phyloP scores from a whole-genome alignment of 768 basidiomycete genomes.

The Myochromella boudieri region DNA sequence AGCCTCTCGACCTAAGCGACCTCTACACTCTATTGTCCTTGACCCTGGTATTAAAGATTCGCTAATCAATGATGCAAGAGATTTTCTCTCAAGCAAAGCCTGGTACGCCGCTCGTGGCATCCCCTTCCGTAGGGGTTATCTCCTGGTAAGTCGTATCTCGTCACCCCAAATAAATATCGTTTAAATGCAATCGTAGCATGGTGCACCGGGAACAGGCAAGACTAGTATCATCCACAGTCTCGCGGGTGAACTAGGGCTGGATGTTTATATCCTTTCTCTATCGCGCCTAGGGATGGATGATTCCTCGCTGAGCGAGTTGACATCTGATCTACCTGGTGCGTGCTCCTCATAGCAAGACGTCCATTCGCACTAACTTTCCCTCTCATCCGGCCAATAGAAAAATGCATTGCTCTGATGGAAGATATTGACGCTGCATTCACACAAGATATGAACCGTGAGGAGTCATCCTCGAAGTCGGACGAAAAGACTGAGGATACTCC shows the following conservation, averaged over 20 bases:
- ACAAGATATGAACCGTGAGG: slow-evolving; percentile 26
- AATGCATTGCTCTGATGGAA: slow-evolving; percentile 67
- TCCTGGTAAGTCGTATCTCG: slow-evolving; percentile 33
- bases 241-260: slow-evolving; percentile 73
- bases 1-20: slow-evolving; percentile 53
- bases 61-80: slow-evolving; percentile 57
- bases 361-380: no score
- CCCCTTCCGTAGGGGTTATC: slow-evolving; percentile 67
- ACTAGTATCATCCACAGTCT: slow-evolving; percentile 76
- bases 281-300: slow-evolving; percentile 60
- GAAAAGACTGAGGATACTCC: not conserved
- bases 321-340: slow-evolving; percentile 56
- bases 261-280: slow-evolving; percentile 71
- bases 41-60: slow-evolving; percentile 56
- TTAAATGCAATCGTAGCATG: slow-evolving; percentile 40
- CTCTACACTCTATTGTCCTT: slow-evolving; percentile 56
- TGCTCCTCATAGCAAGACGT: no score
- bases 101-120: slow-evolving; percentile 71
- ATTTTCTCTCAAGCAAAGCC: slow-evolving; percentile 54
- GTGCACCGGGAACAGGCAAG: slow-evolving; percentile 74
- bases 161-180: not conserved
- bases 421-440: slow-evolving; percentile 71
- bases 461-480: not conserved
- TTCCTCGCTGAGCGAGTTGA: slow-evolving; percentile 46
- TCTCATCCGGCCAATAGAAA: no score